Base-by-base conservation (phyloP, 2,329 filamentous ascomycete genomes). In the Colletotrichum lindemuthianum region DNA sequence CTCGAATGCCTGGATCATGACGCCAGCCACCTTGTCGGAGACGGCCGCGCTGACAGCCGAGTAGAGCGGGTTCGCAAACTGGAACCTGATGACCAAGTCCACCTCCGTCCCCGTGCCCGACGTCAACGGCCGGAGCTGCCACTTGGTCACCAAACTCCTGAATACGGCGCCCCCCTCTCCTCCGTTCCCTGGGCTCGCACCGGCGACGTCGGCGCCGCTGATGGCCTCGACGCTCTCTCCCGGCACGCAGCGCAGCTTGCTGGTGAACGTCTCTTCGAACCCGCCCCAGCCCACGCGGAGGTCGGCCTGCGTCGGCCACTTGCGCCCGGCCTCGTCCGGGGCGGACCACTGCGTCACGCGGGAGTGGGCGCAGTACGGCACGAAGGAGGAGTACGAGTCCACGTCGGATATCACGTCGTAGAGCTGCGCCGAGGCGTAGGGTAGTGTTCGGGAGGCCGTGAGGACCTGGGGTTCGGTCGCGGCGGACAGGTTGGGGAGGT, bases 1-100 rank as follows among this genome's bases (percentile, higher is more conserved):
- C 80, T 97, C 94, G 81, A 99, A 99, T 1, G 96, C 95, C 76
- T 92, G 89, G 69, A 98, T 91, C 93, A 99, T 97, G 68, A 91
- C 84, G 4, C 88, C 89, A 1, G 93, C 95, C 68, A 97, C 88
- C 78, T 92, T 93, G 37, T 92, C 90, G 69, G 93, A 92, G 32
- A 96, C 89, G 39, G 92, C 90, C 41, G 88, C 85, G 75, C 94
- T 96, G 73, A 97, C 82, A 16, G 91, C 88, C 45, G 89, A 90
- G 79, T 97, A 96, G 60, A 97, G 76, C n/a, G 94, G 92, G 77
- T 94, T 98, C 70, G 88, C 84, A 75, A 99, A 97, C 76, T 90
- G 87, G 75, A 94, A 97, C 67, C 89, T 86, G 70, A 99, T 90
- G 60, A 84, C 82, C 70, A 99, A 79, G 70, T 86, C 84, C 12